Conservation (phyloP, 164 flowering plant genomes). For the Pachysandra terminalis region DNA sequence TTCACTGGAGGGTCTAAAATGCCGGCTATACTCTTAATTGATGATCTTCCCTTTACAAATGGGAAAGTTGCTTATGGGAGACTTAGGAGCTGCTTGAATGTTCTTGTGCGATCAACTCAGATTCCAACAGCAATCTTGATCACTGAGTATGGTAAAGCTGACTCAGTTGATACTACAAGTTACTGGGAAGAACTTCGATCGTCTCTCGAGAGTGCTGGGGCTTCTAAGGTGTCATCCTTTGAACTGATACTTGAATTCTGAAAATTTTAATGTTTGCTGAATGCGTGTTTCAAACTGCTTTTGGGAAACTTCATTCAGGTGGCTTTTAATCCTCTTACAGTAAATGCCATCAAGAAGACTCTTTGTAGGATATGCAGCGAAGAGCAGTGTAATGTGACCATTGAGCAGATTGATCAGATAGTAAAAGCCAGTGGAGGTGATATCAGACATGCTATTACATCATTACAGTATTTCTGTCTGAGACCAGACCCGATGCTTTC, state of each 20-base stretch:
- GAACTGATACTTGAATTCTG: slow-evolving; percentile 4
- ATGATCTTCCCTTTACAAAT: slow-evolving; percentile 81
- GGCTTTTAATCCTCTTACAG: slow-evolving; percentile 80
- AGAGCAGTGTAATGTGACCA: slow-evolving; percentile 45
- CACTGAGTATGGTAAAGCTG: slow-evolving; percentile 55
- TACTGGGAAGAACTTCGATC: slow-evolving; percentile 58
- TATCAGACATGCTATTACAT: slow-evolving; percentile 84
- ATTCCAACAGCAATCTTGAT: slow-evolving; percentile 73
- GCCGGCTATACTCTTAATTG: slow-evolving; percentile 58
- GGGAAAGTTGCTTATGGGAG: slow-evolving; percentile 58
- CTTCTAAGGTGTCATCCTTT: slow-evolving; percentile 60
- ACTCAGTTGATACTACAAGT: slow-evolving; percentile 44
- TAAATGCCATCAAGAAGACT: slow-evolving; percentile 66
- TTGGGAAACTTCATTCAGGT: slow-evolving; percentile 49
- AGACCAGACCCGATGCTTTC: slow-evolving; percentile 31
- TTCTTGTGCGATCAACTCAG: slow-evolving; percentile 58
- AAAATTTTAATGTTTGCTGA: not conserved
- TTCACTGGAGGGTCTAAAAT: slow-evolving; percentile 25
- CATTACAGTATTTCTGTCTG: slow-evolving; percentile 72
- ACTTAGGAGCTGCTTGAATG: slow-evolving; percentile 62
- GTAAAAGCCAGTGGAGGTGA: slow-evolving; percentile 95
- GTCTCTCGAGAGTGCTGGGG: slow-evolving; percentile 75
- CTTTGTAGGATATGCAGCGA: slow-evolving; percentile 68
- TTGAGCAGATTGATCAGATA: slow-evolving; percentile 63
- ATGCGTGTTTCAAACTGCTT: slow-evolving; percentile 13